phyloP scores from a whole-genome alignment of 2,329 filamentous ascomycete species.

The Penicillium polonicum region DNA sequence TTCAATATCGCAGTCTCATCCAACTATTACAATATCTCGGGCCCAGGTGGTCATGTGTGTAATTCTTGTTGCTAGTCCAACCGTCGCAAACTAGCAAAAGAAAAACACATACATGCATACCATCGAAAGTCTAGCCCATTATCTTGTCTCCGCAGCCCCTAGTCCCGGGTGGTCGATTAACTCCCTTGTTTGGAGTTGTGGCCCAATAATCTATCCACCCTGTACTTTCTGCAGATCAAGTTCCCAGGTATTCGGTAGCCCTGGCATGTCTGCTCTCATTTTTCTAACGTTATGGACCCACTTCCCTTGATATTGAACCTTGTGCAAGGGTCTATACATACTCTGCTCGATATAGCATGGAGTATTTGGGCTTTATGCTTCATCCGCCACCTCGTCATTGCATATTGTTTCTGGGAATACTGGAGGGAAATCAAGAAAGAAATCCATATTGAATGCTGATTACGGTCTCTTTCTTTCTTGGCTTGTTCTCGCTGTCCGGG shows the following conservation, averaged over 20 bases:
- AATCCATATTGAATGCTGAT: neutral
- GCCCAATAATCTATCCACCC: constrained; percentile 17
- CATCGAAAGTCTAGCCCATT: constrained; percentile 5
- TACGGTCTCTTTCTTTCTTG: neutral
- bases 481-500: constrained; percentile 1
- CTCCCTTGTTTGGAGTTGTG: constrained; percentile 24
- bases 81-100: neutral
- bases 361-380: neutral
- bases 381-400: constrained; percentile 13
- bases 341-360: neutral
- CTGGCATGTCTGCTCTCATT: constrained; percentile 21
- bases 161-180: neutral
- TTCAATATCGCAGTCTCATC: neutral
- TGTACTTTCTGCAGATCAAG: constrained; percentile 19
- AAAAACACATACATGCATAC: neutral
- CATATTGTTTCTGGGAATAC: neutral
- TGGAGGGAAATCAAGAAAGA: neutral
- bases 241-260: constrained; percentile 22
- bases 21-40: neutral
- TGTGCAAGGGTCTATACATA: constrained; percentile 1
- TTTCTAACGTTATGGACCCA: constrained; percentile 12
- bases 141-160: neutral
- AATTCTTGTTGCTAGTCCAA: constrained; percentile 3
- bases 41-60: neutral
- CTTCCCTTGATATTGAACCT: constrained; percentile 5